phyloP scores from a whole-genome alignment of 208 protist species.

The Naegleria gruberi region DNA sequence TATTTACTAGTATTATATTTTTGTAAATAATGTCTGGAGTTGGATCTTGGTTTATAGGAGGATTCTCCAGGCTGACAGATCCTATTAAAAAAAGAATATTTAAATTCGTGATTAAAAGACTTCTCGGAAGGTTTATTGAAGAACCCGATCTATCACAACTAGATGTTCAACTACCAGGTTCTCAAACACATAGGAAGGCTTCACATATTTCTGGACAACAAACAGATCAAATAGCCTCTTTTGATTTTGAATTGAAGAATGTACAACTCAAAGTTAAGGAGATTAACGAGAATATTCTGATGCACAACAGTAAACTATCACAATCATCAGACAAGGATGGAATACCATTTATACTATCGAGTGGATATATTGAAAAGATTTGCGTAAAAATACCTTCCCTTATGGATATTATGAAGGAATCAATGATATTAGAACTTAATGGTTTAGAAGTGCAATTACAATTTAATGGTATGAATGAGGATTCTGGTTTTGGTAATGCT shows the following conservation, averaged over 20 bases:
- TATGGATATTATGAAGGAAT: neutral
- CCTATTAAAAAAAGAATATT: constrained; percentile 9
- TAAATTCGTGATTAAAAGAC: constrained; percentile 6
- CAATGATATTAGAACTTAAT: neutral
- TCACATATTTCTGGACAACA: neutral
- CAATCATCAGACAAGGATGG: neutral
- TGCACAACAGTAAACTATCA: neutral
- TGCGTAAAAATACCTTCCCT: neutral
- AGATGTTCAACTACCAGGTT: neutral
- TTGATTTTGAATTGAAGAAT: neutral
- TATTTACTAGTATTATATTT: no score
- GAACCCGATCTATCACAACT: neutral
- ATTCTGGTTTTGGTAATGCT: neutral
- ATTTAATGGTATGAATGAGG: neutral
- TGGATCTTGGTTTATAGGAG: neutral
- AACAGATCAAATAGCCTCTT: neutral
- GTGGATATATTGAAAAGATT: constrained; percentile 17
- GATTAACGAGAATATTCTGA: neutral
- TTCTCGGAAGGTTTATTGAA: neutral
- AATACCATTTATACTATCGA: neutral
- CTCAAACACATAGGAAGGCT: neutral
- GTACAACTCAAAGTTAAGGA: neutral
- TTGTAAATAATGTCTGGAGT: neutral
- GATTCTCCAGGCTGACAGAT: neutral
- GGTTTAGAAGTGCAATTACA: neutral